Percentiles rank a stretch among this genome's conserved stretches.
phyloP scores from a whole-genome alignment of 371 early-diverging fungal genomes.

The Rhizopus stolonifer region DNA sequence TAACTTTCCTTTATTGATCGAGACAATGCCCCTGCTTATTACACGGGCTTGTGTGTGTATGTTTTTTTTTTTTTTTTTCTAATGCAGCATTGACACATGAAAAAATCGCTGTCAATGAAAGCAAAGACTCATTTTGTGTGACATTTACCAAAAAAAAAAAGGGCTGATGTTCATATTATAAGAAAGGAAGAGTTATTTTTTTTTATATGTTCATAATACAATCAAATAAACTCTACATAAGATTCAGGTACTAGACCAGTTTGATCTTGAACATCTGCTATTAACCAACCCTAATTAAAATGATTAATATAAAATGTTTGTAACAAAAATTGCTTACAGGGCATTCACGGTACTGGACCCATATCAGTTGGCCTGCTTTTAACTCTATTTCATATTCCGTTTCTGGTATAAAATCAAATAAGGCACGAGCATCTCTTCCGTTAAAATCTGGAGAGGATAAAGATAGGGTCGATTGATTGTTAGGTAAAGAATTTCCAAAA shows the following conservation, averaged over 20 bases:
- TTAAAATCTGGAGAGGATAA: conserved; percentile 37
- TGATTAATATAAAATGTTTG: not conserved
- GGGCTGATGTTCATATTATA: too few species aligned
- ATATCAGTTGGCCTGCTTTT: conserved; percentile 60
- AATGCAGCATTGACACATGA: too few species aligned
- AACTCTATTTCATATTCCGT: conserved; percentile 67
- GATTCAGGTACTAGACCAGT: conserved; percentile 76
- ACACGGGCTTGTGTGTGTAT: too few species aligned
- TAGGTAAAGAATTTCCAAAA: conserved; percentile 38
- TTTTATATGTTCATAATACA: not conserved
- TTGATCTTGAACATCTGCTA: conserved; percentile 61
- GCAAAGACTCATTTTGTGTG: too few species aligned
- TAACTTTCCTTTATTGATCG: too few species aligned
- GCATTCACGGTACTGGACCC: conserved; percentile 66
- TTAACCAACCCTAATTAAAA: conserved; percentile 62
- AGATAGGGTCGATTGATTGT: conserved; percentile 18
- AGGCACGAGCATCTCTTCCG: conserved; percentile 56
- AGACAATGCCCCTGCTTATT: too few species aligned
- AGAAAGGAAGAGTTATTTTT: too few species aligned
- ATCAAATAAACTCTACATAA: conserved; percentile 59
- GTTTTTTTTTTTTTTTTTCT: too few species aligned
- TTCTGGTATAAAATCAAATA: conserved; percentile 78
- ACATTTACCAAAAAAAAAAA: too few species aligned
- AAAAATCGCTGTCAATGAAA: too few species aligned
- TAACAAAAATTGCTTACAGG: conserved; percentile 26